A percentile compares a stretch with the other conserved stretches of the same genome.
Conservation (phyloP, 2,329 filamentous ascomycete species). For the Paraphaeosphaeria minitans region DNA sequence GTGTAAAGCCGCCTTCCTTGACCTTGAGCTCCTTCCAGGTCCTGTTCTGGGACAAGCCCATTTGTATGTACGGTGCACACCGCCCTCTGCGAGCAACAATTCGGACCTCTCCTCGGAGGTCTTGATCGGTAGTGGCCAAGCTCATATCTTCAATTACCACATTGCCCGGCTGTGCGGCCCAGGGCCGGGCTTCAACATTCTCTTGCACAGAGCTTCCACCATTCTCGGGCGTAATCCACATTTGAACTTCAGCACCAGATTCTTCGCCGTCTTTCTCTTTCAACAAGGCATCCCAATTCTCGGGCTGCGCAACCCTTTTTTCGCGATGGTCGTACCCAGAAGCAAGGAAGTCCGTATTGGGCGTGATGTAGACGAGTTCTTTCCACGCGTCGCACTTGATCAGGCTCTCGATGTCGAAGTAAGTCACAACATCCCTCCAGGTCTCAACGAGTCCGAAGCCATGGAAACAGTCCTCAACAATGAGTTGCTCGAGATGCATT, state of each 20-base stretch:
- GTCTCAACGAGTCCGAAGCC: conserved; percentile 40
- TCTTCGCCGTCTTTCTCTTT: conserved; percentile 37
- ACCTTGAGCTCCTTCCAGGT: conserved; percentile 41
- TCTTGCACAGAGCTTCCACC: background rate
- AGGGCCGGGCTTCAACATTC: conserved; percentile 22
- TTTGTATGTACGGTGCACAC: conserved; percentile 30
- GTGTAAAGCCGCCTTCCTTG: conserved; percentile 29
- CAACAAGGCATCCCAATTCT: conserved; percentile 37
- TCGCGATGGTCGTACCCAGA: conserved; percentile 39
- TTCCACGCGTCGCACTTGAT: conserved; percentile 42
- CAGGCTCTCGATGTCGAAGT: conserved; percentile 41
- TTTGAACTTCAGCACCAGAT: conserved; percentile 37
- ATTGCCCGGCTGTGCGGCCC: conserved; percentile 39
- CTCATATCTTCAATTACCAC: conserved; percentile 35
- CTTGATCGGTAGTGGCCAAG: conserved; percentile 35
- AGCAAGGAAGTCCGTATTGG: conserved; percentile 43
- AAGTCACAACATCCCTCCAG: conserved; percentile 43
- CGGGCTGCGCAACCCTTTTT: conserved; percentile 36
- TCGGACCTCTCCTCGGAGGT: conserved; percentile 38
- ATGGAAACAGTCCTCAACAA: conserved; percentile 44
- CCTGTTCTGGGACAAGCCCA: conserved; percentile 31
- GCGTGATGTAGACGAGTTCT: conserved; percentile 38
- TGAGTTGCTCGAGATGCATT: conserved; percentile 36
- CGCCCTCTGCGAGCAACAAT: conserved; percentile 40
- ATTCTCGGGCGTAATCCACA: conserved; percentile 37